Conservation (phyloP, 1,284 basidiomycete genomes). For the Puccinia brachypodii region DNA sequence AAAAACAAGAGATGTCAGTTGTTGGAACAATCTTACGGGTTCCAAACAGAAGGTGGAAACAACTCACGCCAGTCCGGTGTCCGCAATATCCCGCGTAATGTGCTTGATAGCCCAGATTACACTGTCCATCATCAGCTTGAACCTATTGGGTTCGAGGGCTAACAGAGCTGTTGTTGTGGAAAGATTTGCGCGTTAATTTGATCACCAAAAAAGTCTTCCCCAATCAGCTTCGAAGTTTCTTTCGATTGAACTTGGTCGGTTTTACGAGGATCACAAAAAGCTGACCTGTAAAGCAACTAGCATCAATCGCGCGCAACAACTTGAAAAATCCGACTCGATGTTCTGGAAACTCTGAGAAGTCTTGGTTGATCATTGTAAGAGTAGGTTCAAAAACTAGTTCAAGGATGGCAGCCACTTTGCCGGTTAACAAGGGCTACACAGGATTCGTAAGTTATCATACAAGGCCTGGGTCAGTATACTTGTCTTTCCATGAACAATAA, state of each 20-base stretch:
- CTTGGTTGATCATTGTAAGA: conserved; percentile 98
- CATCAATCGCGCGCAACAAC: conserved; percentile 86
- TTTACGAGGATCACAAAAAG: background rate
- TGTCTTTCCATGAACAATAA: background rate
- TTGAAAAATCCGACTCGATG: conserved; percentile 98
- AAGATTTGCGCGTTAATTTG: background rate
- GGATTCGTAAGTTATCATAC: background rate
- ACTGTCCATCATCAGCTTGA: conserved; percentile 98
- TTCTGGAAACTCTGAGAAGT: conserved; percentile 96
- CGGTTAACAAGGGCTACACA: conserved; percentile 70
- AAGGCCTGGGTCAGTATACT: background rate
- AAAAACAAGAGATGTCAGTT: background rate
- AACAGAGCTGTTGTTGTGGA: conserved; percentile 68
- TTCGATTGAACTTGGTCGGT: background rate
- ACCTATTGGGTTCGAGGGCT: conserved; percentile 81
- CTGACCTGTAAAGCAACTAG: conserved; percentile 68
- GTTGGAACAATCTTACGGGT: background rate
- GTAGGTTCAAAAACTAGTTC: conserved; percentile 98
- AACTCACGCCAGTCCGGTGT: conserved; percentile 76
- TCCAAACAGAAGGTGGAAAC: background rate
- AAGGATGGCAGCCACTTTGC: conserved; percentile 92
- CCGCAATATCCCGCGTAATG: conserved; percentile 98
- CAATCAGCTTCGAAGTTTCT: background rate
- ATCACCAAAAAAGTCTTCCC: background rate
- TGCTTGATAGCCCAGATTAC: conserved; percentile 99